A percentile compares a stretch with the other conserved stretches of the same genome.
Evolutionary conservation across 257 asterid species (phyloP).

Genomic region (Eucommia ulmoides): DNA sequence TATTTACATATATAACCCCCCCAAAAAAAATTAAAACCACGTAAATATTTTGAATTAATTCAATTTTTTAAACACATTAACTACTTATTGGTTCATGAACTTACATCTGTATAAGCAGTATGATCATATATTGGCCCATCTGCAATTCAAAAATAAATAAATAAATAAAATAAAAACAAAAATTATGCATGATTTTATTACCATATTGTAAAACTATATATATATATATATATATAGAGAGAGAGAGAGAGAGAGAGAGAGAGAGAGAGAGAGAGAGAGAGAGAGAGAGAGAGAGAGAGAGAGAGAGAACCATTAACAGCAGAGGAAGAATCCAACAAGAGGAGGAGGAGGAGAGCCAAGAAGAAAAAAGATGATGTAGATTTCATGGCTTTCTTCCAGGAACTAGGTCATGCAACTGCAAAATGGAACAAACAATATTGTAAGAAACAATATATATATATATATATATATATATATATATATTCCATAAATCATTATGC

Average conservation of each 20-base stretch:
- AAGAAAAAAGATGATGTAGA: neutral
- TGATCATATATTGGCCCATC: constrained; percentile 16
- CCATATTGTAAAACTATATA: too few relatives aligned
- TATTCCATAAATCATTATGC: too few relatives aligned
- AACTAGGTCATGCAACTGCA: too few relatives aligned
- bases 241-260: neutral
- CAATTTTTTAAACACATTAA: neutral
- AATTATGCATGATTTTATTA: neutral
- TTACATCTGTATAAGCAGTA: constrained; percentile 26
- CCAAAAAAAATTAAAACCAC: neutral
- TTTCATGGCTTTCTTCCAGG: constrained; percentile 4
- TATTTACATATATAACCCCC: neutral
- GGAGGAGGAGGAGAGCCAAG: constrained; percentile 2
- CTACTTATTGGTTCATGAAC: too few relatives aligned
- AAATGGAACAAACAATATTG: too few relatives aligned
- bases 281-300: neutral
- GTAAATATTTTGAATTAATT: too few relatives aligned
- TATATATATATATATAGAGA: neutral
- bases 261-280: neutral
- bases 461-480: too few relatives aligned
- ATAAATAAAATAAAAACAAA: neutral
- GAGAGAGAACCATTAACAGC: constrained; percentile 11
- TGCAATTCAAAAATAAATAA: constrained; percentile 3
- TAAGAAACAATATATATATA: too few relatives aligned
- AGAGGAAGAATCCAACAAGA: constrained; percentile 3